Percentiles rank a stretch among this genome's conserved stretches.
Conservation (phyloP, 106 monocot species). For the Dendrobium nobile region DNA sequence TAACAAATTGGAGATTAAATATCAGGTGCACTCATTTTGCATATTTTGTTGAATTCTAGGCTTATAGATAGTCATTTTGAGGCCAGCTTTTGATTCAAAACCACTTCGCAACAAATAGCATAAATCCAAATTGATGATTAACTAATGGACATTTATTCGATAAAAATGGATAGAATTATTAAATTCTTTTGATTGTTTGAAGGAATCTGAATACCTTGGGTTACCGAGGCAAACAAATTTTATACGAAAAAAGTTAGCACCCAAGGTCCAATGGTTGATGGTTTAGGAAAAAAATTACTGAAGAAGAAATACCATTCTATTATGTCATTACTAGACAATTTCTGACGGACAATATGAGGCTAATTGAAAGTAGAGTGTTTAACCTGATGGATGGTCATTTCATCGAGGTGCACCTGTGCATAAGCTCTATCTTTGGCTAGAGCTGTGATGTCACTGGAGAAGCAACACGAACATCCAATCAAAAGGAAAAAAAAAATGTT, state of each 20-base stretch:
- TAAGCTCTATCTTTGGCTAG: constrained; percentile 82
- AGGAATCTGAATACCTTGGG: neutral
- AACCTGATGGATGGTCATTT: constrained; percentile 87
- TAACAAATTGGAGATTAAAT: too few species aligned
- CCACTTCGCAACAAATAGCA: neutral
- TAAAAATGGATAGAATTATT: neutral
- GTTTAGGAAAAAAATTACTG: neutral
- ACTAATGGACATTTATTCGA: neutral
- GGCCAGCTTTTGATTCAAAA: too few species aligned
- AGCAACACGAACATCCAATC: neutral
- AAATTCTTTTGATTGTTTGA: neutral
- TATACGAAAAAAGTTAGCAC: neutral
- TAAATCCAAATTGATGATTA: neutral
- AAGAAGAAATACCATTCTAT: neutral
- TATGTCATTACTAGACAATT: neutral
- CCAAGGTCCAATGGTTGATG: neutral
- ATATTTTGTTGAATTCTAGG: too few species aligned
- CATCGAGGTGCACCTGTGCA: constrained; percentile 60
- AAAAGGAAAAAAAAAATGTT: neutral
- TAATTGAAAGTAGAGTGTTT: neutral
- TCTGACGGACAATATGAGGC: neutral
- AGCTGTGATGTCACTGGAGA: constrained; percentile 92
- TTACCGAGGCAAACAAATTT: neutral
- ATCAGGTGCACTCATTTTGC: too few species aligned
- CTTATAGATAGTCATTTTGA: too few species aligned